Evolutionary conservation across 345 rosid genomes (phyloP).

Genomic region (Acer saccharum): DNA sequence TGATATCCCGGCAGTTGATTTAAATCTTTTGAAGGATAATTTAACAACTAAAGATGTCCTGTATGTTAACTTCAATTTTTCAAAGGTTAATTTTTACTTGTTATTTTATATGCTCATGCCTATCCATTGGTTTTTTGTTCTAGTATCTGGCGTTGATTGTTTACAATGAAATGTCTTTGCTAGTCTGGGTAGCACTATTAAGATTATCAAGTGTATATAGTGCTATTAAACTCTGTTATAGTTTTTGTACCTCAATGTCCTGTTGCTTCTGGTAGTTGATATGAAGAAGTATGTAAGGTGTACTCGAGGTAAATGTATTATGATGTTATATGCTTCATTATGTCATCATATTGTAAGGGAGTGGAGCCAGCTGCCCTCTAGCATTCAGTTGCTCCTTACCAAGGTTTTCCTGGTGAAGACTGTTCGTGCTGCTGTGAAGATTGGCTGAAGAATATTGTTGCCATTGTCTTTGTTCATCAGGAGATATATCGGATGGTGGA

Average conservation of each 20-base stretch:
- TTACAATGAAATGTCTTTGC: too few species aligned
- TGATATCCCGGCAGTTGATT: too few species aligned
- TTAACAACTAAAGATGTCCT: too few species aligned
- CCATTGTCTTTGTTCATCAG: neutral
- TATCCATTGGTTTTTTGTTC: too few species aligned
- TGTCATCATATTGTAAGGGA: neutral
- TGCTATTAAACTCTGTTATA: neutral
- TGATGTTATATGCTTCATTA: neutral
- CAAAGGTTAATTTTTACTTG: too few species aligned
- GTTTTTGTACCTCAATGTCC: neutral
- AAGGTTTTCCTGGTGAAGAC: neutral
- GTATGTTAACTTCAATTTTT: too few species aligned
- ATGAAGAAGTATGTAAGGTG: neutral
- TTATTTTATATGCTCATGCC: rapidly evolving
- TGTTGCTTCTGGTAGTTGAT: neutral
- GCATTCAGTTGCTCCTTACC: neutral
- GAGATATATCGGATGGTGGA: neutral
- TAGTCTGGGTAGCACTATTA: too few species aligned
- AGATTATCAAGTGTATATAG: too few species aligned
- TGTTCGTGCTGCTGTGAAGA: neutral
- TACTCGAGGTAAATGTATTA: neutral
- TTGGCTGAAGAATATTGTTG: neutral
- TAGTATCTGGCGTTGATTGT: too few species aligned
- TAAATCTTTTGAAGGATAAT: too few species aligned
- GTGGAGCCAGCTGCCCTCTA: neutral